phyloP scores from a whole-genome alignment of 2,329 filamentous ascomycete species.

The Calonectria pseudoturangicola region DNA sequence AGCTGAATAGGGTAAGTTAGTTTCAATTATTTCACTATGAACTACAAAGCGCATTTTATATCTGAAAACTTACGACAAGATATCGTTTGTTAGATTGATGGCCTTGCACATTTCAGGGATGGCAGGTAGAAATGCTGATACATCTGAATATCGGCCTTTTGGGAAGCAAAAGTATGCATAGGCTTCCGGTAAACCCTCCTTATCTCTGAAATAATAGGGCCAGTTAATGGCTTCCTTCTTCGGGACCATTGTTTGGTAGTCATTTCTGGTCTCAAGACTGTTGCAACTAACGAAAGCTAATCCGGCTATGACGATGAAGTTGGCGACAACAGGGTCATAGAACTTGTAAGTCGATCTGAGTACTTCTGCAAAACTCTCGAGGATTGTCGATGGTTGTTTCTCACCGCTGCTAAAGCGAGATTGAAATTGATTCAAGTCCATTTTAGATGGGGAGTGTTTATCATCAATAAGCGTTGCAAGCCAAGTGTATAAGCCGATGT shows the following conservation, averaged over 20 bases:
- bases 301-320: background rate
- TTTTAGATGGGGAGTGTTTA: background rate
- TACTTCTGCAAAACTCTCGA: background rate
- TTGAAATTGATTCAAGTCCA: background rate
- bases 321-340: background rate
- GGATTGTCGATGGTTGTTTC: background rate
- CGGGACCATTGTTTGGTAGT: background rate
- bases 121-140: background rate
- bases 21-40: background rate
- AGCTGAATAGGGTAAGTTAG: background rate
- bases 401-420: background rate
- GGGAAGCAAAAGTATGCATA: constrained; percentile 1
- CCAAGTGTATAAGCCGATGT: background rate
- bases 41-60: background rate
- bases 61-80: background rate
- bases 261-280: background rate
- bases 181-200: background rate
- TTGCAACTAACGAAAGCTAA: background rate
- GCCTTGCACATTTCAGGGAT: background rate
- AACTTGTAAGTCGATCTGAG: background rate
- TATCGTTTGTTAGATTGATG: background rate
- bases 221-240: background rate
- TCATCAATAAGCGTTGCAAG: background rate
- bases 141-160: background rate
- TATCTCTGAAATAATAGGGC: background rate